Percentiles rank a stretch among this genome's conserved stretches.
Evolutionary conservation across 768 basidiomycete species (phyloP).

Genomic region (Rubroboletus satanas): DNA sequence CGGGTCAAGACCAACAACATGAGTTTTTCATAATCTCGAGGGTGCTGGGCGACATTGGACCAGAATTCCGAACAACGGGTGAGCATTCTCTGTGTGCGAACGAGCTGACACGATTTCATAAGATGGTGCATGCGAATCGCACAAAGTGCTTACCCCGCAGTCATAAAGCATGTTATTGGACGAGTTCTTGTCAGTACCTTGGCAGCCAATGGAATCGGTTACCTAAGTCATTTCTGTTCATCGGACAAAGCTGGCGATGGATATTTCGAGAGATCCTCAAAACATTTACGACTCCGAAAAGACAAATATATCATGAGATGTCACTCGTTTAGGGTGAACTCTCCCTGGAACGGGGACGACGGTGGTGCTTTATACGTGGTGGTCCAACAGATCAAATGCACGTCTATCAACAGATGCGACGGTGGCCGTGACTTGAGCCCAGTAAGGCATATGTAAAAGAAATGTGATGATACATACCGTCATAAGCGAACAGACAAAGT

Average conservation of each 20-base stretch:
- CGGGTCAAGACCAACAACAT: background rate
- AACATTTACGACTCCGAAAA: background rate
- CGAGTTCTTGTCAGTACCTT: background rate
- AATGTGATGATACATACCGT: background rate
- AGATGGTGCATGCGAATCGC: slow-evolving; percentile 12
- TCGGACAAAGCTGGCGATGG: background rate
- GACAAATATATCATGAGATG: background rate
- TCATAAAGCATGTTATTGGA: slow-evolving; percentile 12
- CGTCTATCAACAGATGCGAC: slow-evolving; percentile 17
- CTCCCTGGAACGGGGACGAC: background rate
- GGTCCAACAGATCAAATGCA: slow-evolving; percentile 10
- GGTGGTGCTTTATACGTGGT: background rate
- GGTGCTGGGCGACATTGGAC: background rate
- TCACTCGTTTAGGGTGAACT: background rate
- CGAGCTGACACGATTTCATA: background rate
- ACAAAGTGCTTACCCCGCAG: slow-evolving; percentile 24
- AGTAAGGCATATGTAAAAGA: background rate
- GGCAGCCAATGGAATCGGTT: slow-evolving; percentile 4
- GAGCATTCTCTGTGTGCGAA: background rate
- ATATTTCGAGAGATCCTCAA: background rate
- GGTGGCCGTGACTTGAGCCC: background rate
- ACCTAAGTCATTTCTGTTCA: background rate
- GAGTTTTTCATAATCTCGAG: background rate
- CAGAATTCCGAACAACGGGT: slow-evolving; percentile 1
- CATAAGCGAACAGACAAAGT: background rate